These are phyloP conservation scores for Arabidopsis suecica DNA, from an alignment of 345 rosid species.

Conservation along the genomic window DNA sequence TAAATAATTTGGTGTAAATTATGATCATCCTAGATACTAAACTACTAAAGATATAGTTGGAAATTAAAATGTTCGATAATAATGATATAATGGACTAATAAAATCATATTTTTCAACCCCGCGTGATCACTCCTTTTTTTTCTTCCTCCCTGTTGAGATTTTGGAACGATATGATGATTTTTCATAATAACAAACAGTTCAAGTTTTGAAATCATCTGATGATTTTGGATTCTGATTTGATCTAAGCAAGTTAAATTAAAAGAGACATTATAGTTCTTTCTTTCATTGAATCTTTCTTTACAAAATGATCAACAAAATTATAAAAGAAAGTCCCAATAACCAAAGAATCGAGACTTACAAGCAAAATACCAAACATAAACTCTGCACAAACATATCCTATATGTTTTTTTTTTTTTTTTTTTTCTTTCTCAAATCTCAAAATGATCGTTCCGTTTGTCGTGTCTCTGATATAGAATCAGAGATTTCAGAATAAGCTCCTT, in stretches of 20 bases:
- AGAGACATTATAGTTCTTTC: conserved; percentile 18
- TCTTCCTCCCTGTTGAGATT: background rate
- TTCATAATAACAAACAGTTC: conserved; percentile 19
- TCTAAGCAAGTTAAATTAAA: background rate
- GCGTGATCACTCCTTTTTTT: background rate
- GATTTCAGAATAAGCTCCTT: conserved; percentile 54
- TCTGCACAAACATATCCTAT: conserved; percentile 43
- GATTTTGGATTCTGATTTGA: conserved; percentile 18
- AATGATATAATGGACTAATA: too few species aligned
- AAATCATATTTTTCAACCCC: too few species aligned
- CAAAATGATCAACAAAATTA: conserved; percentile 31
- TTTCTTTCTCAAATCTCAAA: conserved; percentile 43
- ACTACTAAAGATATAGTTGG: too few species aligned
- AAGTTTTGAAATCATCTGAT: background rate
- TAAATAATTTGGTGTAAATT: too few species aligned
- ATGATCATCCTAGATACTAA: too few species aligned
- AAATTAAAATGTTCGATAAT: too few species aligned
- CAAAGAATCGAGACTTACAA: too few species aligned
- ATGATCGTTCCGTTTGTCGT: conserved; percentile 37
- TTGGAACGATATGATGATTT: conserved; percentile 5
- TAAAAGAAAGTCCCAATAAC: background rate
- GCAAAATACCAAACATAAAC: conserved; percentile 26
- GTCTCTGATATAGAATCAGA: conserved; percentile 51
- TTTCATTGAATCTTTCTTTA: conserved; percentile 32
- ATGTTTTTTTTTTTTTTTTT: background rate